phyloP scores from a whole-genome alignment of 352 stramenopile genomes.

The Phytopythium chamaehyphon region DNA sequence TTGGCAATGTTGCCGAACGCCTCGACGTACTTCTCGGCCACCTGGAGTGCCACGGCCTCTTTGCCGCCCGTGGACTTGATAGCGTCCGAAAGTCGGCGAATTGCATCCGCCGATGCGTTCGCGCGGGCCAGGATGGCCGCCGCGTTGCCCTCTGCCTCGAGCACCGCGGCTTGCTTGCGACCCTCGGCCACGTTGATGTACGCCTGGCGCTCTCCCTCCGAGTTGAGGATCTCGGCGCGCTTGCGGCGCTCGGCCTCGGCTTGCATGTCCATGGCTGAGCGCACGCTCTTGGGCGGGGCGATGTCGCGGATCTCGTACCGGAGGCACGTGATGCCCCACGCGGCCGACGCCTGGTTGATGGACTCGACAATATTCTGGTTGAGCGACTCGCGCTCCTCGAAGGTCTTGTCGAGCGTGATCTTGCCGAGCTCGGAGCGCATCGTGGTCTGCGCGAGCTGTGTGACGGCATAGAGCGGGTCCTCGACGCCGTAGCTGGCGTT shows the following conservation, averaged over 20 bases:
- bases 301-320: constrained; percentile 92
- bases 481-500: constrained; percentile 88
- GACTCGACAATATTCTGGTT: constrained; percentile 90
- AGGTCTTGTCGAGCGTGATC: constrained; percentile 92
- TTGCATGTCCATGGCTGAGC: constrained; percentile 91
- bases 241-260: constrained; percentile 90
- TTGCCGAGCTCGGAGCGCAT: constrained; percentile 92
- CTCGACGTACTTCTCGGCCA: constrained; percentile 91
- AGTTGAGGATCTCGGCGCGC: constrained; percentile 90
- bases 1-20: constrained; percentile 90
- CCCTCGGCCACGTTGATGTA: constrained; percentile 91
- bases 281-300: constrained; percentile 77
- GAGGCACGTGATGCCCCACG: constrained; percentile 89
- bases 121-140: constrained; percentile 81
- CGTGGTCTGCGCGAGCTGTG: constrained; percentile 89
- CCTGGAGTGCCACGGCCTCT: constrained; percentile 80
- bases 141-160: constrained; percentile 84
- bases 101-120: constrained; percentile 77
- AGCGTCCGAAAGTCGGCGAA: constrained; percentile 65
- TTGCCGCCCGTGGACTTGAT: constrained; percentile 65
- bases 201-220: constrained; percentile 82
- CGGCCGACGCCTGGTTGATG: constrained; percentile 88
- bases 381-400: constrained; percentile 90
- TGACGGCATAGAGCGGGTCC: constrained; percentile 87
- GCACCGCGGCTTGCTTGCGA: constrained; percentile 84